These are phyloP conservation scores for Debaryomyces prosopidis DNA, from an alignment of 805 yeast species.

Conservation along the genomic window DNA sequence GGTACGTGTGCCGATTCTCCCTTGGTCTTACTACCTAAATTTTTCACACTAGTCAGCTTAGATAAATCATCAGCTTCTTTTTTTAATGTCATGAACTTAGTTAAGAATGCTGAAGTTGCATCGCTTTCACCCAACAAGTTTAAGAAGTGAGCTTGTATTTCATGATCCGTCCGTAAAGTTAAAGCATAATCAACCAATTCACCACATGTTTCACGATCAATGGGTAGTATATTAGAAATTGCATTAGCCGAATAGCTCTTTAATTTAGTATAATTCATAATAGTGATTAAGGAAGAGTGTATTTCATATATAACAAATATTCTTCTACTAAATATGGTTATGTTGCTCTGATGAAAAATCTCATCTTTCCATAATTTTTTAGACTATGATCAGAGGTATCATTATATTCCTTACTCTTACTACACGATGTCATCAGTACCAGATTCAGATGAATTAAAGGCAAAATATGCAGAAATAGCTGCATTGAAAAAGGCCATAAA, in stretches of 20 bases:
- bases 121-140: slow-evolving; percentile 60
- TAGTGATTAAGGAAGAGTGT: not conserved
- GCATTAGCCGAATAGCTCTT: slow-evolving; percentile 27
- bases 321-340: not conserved
- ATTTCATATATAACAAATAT: too few species aligned
- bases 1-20: not conserved
- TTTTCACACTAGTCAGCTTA: not conserved
- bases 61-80: slow-evolving; percentile 22
- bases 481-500: slow-evolving; percentile 26
- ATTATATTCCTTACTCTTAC: too few species aligned
- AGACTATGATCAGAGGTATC: too few species aligned
- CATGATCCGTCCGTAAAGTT: slow-evolving; percentile 46
- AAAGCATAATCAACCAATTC: slow-evolving; percentile 59
- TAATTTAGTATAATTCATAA: slow-evolving; percentile 15
- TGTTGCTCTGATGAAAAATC: not conserved
- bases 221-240: slow-evolving; percentile 46
- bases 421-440: slow-evolving; percentile 3
- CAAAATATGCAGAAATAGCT: slow-evolving; percentile 30
- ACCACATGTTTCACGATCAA: slow-evolving; percentile 55
- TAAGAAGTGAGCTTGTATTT: slow-evolving; percentile 51
- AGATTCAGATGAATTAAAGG: slow-evolving; percentile 21
- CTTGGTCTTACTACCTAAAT: not conserved
- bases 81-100: slow-evolving; percentile 42
- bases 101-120: slow-evolving; percentile 48
- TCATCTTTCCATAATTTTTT: not conserved